phyloP scores from a whole-genome alignment of 495 filamentous ascomycete genomes.

The Penicillium macrosclerotiorum region DNA sequence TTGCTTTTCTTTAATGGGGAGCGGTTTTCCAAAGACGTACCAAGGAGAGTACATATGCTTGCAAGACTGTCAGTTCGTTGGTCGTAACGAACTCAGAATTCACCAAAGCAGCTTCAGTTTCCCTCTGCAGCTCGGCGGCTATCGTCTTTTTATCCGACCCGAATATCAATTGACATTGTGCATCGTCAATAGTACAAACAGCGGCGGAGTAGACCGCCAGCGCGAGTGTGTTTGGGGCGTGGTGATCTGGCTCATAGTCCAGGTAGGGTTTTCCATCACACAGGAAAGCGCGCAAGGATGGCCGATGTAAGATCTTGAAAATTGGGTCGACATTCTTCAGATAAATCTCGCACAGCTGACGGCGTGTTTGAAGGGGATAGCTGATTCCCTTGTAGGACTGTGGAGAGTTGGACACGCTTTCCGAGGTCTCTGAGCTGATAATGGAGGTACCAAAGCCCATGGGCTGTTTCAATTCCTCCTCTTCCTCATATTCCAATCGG shows the following conservation, averaged over 20 bases:
- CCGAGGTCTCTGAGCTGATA: conserved; percentile 21
- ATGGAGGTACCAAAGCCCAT: conserved; percentile 13
- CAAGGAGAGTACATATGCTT: conserved; percentile 55
- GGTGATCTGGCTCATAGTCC: conserved; percentile 27
- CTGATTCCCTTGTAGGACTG: conserved; percentile 5
- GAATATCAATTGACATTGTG: conserved; percentile 41
- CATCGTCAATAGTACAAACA: conserved; percentile 40
- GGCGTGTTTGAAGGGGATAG: conserved; percentile 5
- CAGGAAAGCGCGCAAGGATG: conserved; percentile 33
- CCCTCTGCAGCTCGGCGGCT: conserved; percentile 45
- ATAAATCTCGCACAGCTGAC: conserved; percentile 32
- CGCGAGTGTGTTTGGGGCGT: conserved; percentile 42
- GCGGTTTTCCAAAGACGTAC: no score
- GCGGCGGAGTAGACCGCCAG: conserved; percentile 54
- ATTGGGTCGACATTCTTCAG: conserved; percentile 37
- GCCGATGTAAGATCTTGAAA: conserved; percentile 39
- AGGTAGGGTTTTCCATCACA: conserved; percentile 31
- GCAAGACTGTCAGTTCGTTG: conserved; percentile 54
- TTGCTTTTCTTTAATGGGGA: background rate
- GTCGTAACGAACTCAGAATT: conserved; percentile 52
- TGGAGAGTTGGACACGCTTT: conserved; percentile 12
- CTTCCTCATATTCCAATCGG: conserved; percentile 18
- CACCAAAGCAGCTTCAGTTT: conserved; percentile 47
- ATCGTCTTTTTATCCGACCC: conserved; percentile 37
- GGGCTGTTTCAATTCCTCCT: conserved; percentile 4